A percentile compares a stretch with the other conserved stretches of the same genome.
These are phyloP conservation scores for Pontederia crassipes DNA, from an alignment of 176 grass and related monocot genomes.

Conservation along the genomic window DNA sequence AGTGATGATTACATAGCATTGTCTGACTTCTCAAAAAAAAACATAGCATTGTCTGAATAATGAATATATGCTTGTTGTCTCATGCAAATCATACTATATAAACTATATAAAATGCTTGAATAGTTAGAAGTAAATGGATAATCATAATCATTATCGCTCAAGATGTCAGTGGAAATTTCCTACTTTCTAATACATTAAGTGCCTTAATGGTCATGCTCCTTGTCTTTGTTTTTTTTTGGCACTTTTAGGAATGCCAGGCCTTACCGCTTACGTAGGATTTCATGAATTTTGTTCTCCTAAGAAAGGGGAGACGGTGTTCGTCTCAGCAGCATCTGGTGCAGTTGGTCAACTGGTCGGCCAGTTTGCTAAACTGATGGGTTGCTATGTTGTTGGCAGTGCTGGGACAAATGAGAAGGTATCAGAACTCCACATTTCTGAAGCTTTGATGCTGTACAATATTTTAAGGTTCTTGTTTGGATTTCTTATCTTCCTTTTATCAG, in stretches of 20 bases:
- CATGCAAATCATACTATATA: too few relatives aligned
- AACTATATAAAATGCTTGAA: too few relatives aligned
- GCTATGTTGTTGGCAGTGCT: constrained; percentile 61
- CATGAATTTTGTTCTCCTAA: constrained; percentile 62
- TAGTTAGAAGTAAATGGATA: too few relatives aligned
- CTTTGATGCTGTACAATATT: neutral
- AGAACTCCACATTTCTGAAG: neutral
- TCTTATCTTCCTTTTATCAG: constrained; percentile 9
- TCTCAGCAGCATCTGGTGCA: constrained; percentile 59
- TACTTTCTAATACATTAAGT: too few relatives aligned
- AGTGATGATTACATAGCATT: too few relatives aligned
- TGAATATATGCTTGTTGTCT: too few relatives aligned
- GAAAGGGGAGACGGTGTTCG: constrained; percentile 39
- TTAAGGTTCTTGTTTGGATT: neutral
- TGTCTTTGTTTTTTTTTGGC: neutral
- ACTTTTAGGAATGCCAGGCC: constrained; percentile 47
- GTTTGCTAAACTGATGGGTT: constrained; percentile 60
- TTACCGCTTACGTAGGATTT: constrained; percentile 65
- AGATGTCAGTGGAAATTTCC: too few relatives aligned
- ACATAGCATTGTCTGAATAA: too few relatives aligned
- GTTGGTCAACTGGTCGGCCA: constrained; percentile 74
- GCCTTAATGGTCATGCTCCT: neutral
- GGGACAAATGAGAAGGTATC: constrained; percentile 56
- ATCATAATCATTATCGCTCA: too few relatives aligned
- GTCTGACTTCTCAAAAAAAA: too few relatives aligned